Conservation (phyloP, 2,329 filamentous ascomycete genomes). For the Fusarium dimerum region DNA sequence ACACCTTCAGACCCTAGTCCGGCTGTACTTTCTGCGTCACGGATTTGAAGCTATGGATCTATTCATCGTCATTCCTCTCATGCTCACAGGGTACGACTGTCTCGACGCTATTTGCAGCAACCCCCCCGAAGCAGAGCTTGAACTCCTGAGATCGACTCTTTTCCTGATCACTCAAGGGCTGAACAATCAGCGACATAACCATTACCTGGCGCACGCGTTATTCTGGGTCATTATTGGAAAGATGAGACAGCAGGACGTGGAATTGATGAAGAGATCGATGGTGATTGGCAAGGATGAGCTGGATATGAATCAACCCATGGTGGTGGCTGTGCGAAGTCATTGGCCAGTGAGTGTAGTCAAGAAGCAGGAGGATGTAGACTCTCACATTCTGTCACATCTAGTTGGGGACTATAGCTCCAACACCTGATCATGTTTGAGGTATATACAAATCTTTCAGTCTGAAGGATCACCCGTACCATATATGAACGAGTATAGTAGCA, state of each 20-base stretch:
- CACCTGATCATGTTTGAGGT: no score
- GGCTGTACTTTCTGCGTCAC: conserved; percentile 35
- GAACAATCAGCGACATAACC: conserved; percentile 34
- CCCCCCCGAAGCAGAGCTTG: conserved; percentile 9
- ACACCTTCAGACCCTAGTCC: conserved; percentile 26
- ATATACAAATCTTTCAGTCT: no score
- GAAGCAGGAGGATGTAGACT: conserved; percentile 28
- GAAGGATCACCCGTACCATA: no score
- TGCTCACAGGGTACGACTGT: conserved; percentile 29
- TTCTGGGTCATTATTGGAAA: conserved; percentile 36
- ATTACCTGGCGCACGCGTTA: conserved; percentile 35
- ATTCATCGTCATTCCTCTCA: conserved; percentile 35
- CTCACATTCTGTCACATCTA: conserved; percentile 23
- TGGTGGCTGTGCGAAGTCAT: conserved; percentile 29
- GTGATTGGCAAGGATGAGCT: conserved; percentile 18
- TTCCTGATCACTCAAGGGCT: conserved; percentile 37
- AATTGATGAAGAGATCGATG: conserved; percentile 18
- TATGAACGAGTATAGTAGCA: no score
- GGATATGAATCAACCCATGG: conserved; percentile 18
- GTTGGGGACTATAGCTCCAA: conserved; percentile 16
- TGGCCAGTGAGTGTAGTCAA: conserved; percentile 35
- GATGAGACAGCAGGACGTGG: conserved; percentile 33
- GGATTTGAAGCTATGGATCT: conserved; percentile 34
- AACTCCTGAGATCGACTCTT: conserved; percentile 34
- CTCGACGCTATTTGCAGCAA: conserved; percentile 27